Base-by-base conservation (phyloP, 495 filamentous ascomycete genomes). In the Aspergillus panamensis region DNA sequence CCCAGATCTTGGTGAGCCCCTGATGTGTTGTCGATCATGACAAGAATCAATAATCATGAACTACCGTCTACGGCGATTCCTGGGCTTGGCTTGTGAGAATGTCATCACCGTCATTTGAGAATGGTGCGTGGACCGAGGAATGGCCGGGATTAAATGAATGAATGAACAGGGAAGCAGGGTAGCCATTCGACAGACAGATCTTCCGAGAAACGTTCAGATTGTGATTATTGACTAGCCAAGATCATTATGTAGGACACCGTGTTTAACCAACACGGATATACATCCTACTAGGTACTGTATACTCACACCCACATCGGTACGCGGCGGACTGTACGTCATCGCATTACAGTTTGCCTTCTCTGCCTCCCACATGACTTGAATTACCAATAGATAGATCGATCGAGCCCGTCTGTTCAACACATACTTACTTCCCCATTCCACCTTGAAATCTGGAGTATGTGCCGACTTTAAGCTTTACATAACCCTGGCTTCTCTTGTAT, bases 11-110 rank as follows among this genome's bases (percentile, higher is more conserved):
- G 42, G 53, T 31, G 20, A 53, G 51, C 51, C 51, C 51, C 51
- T 53, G 51, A 53, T 42, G 51, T 32, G 25, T 30, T 53, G 51
- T 43, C 51, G 51, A 53, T 53, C 51, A 45, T 45, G 42, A 17
- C 42, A 45, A 20, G 16, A 12, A 30, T 33, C 20, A 8, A 35
- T 19, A 19, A 20, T 52, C 50, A 40, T 32, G 35, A 39, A 13
- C 25, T 25, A 25, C 5, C 25, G 5, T 25, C 25, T 25, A 2
- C 25, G 25, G 25, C 25, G 25, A 5, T 25, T 25, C 19, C 42
- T 45, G 8, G 42, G 42, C 42, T 45, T 21, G 42, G 42, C 42
- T 9, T 25, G 25, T 25, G 25, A 25, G 25, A 25, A 25, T 25
- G 25, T 5, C 25, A 25, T 25, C 25, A 25, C 25, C 25, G 25